phyloP scores from a whole-genome alignment of 1,139 yeast species.

The Yamadazyma spencermartinsiae region DNA sequence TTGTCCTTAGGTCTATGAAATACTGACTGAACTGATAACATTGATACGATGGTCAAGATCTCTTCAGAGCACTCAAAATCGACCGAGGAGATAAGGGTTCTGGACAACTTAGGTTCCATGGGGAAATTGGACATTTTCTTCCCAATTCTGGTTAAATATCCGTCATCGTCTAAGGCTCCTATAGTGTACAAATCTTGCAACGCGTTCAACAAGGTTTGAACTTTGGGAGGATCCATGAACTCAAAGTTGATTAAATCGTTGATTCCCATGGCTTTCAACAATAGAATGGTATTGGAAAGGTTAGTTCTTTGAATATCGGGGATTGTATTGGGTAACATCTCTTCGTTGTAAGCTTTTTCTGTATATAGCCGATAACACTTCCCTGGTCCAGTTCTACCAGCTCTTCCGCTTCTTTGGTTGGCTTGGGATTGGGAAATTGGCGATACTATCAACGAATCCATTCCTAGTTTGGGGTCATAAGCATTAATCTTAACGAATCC shows the following conservation, averaged over 20 bases:
- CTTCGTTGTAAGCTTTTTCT: slow-evolving; percentile 62
- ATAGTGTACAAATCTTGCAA: slow-evolving; percentile 80
- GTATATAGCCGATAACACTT: slow-evolving; percentile 76
- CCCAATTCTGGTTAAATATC: slow-evolving; percentile 73
- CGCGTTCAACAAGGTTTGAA: slow-evolving; percentile 72
- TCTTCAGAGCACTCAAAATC: slow-evolving; percentile 81
- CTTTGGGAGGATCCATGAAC: slow-evolving; percentile 94
- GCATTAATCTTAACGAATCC: slow-evolving; percentile 81
- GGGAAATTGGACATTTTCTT: slow-evolving; percentile 89
- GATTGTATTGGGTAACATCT: slow-evolving; percentile 80
- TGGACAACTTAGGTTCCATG: slow-evolving; percentile 90
- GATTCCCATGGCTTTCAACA: slow-evolving; percentile 95
- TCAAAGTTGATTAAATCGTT: slow-evolving; percentile 77
- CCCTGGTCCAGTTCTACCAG: slow-evolving; percentile 88
- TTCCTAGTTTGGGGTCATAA: slow-evolving; percentile 72
- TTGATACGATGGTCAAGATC: slow-evolving; percentile 79
- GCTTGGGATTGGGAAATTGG: slow-evolving; percentile 86
- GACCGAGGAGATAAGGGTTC: slow-evolving; percentile 73
- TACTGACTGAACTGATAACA: slow-evolving; percentile 85
- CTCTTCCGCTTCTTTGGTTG: slow-evolving; percentile 79
- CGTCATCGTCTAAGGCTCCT: slow-evolving; percentile 80
- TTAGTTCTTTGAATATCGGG: slow-evolving; percentile 96
- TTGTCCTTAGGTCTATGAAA: slow-evolving; percentile 85
- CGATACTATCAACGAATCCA: slow-evolving; percentile 71
- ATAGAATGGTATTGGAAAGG: slow-evolving; percentile 76